Evolutionary conservation across 2,329 filamentous ascomycete genomes (phyloP).

Genomic region (Trichoderma endophyticum): DNA sequence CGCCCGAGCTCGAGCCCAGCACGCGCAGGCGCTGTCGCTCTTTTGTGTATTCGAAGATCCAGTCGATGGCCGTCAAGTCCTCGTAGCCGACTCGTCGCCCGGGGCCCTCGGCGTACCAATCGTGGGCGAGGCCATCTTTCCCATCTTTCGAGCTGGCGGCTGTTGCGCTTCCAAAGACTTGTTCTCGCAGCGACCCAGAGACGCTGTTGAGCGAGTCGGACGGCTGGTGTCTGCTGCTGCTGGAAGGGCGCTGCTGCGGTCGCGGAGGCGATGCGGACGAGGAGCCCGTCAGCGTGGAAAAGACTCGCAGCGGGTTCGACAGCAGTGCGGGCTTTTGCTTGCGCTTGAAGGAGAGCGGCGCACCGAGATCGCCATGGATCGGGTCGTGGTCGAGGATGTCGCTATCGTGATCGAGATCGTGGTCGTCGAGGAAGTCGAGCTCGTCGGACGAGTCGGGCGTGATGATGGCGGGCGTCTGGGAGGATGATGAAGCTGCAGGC

Average conservation of each 20-base stretch:
- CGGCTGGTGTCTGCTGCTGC: not conserved
- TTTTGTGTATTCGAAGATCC: constrained; percentile 98
- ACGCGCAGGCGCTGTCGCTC: constrained; percentile 84
- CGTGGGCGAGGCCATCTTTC: constrained; percentile 53
- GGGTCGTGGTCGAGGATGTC: constrained; percentile 55
- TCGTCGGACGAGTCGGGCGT: constrained; percentile 40
- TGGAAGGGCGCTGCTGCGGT: not conserved
- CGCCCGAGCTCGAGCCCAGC: constrained; percentile 63
- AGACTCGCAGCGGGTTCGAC: constrained; percentile 45
- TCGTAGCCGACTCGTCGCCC: constrained; percentile 91
- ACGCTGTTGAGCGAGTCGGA: constrained; percentile 9
- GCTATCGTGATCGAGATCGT: constrained; percentile 37
- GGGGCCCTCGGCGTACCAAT: constrained; percentile 90
- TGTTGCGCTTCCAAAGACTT: constrained; percentile 20
- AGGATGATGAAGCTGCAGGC: constrained; percentile 37
- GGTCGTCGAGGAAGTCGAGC: constrained; percentile 40
- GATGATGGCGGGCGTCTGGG: constrained; percentile 28
- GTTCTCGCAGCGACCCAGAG: constrained; percentile 1
- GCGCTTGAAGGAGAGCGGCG: constrained; percentile 68
- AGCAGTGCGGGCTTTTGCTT: constrained; percentile 53
- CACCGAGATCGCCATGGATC: constrained; percentile 46
- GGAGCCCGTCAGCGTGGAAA: constrained; percentile 46
- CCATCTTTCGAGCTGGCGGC: constrained; percentile 43
- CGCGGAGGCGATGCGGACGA: constrained; percentile 1
- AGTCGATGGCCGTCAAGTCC: constrained; percentile 95